Conservation (phyloP, 73 alveolate species). For the Tetrahymena elliotti region DNA sequence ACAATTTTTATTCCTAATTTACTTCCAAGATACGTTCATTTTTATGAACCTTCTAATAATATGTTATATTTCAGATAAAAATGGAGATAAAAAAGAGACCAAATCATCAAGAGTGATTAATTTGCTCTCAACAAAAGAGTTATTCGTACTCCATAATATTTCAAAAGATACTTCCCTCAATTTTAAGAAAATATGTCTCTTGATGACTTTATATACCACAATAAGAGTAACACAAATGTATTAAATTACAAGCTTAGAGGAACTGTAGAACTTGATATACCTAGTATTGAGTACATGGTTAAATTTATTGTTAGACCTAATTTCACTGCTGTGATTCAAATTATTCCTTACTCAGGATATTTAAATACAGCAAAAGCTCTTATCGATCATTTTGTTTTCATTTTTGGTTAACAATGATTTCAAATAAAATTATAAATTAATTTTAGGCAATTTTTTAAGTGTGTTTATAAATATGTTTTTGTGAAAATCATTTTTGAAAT, state of each 20-base stretch:
- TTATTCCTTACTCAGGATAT: not conserved
- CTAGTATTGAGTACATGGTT: not conserved
- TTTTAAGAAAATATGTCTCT: not conserved
- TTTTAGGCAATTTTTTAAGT: not conserved
- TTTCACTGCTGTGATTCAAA: not conserved
- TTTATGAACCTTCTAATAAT: not conserved
- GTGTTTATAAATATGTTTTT: too few species aligned
- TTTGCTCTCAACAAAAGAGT: not conserved
- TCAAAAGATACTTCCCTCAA: not conserved
- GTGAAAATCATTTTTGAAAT: too few species aligned
- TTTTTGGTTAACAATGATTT: not conserved
- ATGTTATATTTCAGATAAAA: not conserved
- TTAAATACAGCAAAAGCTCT: not conserved
- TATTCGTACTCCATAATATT: not conserved
- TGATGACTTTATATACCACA: not conserved
- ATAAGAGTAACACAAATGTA: not conserved
- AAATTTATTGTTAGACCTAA: not conserved
- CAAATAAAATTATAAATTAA: not conserved
- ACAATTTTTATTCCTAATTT: not conserved
- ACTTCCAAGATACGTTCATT: not conserved
- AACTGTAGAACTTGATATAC: not conserved
- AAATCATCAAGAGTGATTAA: not conserved
- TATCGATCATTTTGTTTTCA: not conserved
- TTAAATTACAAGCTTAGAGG: not conserved
- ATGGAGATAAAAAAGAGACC: not conserved